phyloP scores from a whole-genome alignment of 176 grass and related monocot genomes.

The Elaeis guineensis region DNA sequence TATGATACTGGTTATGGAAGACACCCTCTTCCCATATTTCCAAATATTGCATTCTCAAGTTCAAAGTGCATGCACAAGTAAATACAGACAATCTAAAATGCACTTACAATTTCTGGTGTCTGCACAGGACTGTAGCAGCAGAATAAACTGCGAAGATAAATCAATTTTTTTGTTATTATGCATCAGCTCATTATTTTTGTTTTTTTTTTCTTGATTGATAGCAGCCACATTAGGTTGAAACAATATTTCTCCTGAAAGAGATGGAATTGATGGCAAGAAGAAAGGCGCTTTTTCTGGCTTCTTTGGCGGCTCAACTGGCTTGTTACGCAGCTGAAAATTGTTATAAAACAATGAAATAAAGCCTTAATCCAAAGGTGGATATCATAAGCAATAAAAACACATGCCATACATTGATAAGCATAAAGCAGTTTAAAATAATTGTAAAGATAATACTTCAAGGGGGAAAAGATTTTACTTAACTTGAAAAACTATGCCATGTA shows the following conservation, averaged over 20 bases:
- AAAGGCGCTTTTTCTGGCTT: slow-evolving; percentile 98
- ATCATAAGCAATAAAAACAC: no score
- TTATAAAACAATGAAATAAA: no score
- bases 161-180: slow-evolving; percentile 35
- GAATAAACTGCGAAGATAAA: slow-evolving; percentile 69
- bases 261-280: slow-evolving; percentile 91
- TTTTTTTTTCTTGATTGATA: slow-evolving; percentile 44
- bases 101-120: slow-evolving; percentile 55
- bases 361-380: no score
- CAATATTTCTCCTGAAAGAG: slow-evolving; percentile 78
- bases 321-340: slow-evolving; percentile 66
- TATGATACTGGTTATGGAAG: no score
- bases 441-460: no score
- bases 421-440: no score
- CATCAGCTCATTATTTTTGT: slow-evolving; percentile 23
- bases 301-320: slow-evolving; percentile 90
- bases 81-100: background rate
- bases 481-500: background rate
- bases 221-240: slow-evolving; percentile 33
- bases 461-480: background rate
- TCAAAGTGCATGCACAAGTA: no score
- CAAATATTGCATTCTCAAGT: no score
- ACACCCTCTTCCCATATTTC: no score
- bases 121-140: slow-evolving; percentile 48
- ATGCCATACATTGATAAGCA: no score